phyloP scores from a whole-genome alignment of 2,329 filamentous ascomycete species.

The Aspergillus sergii region DNA sequence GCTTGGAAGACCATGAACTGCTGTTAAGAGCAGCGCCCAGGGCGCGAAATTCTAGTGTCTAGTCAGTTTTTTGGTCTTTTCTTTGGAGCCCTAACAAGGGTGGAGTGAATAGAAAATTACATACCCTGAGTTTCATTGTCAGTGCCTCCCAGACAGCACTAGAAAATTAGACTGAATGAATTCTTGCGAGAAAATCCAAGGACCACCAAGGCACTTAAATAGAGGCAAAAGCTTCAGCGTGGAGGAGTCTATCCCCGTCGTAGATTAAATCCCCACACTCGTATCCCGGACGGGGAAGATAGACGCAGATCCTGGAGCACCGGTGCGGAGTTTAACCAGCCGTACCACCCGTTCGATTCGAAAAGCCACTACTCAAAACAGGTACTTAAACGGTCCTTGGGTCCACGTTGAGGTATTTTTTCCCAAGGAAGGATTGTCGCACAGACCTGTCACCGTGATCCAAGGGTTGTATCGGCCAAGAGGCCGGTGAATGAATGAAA shows the following conservation, averaged over 20 bases:
- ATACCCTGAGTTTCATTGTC: slow-evolving; percentile 21
- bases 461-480: slow-evolving; percentile 3
- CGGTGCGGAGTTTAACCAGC: not conserved
- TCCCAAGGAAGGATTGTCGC: not conserved
- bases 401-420: slow-evolving; percentile 3
- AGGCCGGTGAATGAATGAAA: not conserved
- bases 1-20: not conserved
- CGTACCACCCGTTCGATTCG: not conserved
- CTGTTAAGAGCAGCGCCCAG: slow-evolving; percentile 12
- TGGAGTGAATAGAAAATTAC: not conserved
- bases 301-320: slow-evolving; percentile 15
- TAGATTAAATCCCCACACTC: slow-evolving; percentile 9
- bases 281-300: slow-evolving; percentile 14
- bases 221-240: not conserved
- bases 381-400: not conserved
- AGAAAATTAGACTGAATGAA: not conserved
- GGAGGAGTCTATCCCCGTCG: no score
- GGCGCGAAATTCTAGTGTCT: slow-evolving; percentile 9
- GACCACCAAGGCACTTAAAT: not conserved
- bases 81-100: not conserved
- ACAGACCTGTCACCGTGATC: not conserved
- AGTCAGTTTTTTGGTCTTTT: not conserved
- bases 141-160: not conserved
- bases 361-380: not conserved
- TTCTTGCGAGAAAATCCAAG: not conserved